These are phyloP conservation scores for Trichocomaceae sp. DNA, from an alignment of 2,329 filamentous ascomycete species.

Conservation along the genomic window DNA sequence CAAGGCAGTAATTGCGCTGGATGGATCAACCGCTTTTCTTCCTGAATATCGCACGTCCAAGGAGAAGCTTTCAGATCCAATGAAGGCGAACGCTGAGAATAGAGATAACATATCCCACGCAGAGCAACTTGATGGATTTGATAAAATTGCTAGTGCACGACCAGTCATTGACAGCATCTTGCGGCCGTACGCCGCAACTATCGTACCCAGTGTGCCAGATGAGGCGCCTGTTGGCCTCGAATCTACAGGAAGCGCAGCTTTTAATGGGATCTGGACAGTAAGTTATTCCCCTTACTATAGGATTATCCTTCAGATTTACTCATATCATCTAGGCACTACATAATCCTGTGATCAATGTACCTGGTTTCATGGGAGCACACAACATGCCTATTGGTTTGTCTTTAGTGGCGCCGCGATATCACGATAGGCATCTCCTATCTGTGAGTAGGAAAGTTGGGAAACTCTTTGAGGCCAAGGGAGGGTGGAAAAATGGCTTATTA, in stretches of 20 bases:
- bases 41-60: too few relatives aligned
- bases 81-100: not conserved
- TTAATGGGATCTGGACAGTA: not conserved
- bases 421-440: conserved; percentile 24
- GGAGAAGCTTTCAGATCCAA: too few relatives aligned
- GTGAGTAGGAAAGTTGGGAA: conserved; percentile 2
- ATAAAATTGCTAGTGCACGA: conserved; percentile 48
- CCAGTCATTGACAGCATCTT: conserved; percentile 49
- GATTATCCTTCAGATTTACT: too few relatives aligned
- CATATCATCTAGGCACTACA: conserved; percentile 49
- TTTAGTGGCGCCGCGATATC: conserved; percentile 43
- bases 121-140: conserved; percentile 49
- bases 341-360: conserved; percentile 57
- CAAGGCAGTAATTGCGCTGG: conserved; percentile 10
- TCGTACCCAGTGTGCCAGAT: conserved; percentile 54
- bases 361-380: conserved; percentile 53
- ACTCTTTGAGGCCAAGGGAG: too few relatives aligned
- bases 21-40: too few relatives aligned
- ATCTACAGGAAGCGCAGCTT: conserved; percentile 45
- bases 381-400: conserved; percentile 56
- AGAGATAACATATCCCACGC: conserved; percentile 36
- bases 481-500: too few relatives aligned
- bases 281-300: too few relatives aligned
- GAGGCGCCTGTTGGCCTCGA: conserved; percentile 52
- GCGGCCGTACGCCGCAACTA: conserved; percentile 49